These are phyloP conservation scores for Emericellopsis terricola DNA, from an alignment of 495 filamentous ascomycete species.

Conservation along the genomic window DNA sequence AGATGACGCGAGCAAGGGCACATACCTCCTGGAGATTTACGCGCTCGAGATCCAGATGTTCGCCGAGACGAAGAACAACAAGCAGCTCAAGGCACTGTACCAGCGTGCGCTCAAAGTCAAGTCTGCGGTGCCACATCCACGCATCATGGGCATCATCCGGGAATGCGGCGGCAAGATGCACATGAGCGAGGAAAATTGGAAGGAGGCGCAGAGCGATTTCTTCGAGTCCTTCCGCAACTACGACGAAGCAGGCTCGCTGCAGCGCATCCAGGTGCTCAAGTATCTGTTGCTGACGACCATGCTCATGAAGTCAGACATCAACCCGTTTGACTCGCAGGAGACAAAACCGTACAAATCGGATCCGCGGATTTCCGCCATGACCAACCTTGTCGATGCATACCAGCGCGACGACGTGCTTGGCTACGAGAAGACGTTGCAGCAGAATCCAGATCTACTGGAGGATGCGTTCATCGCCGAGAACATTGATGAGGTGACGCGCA, in stretches of 20 bases:
- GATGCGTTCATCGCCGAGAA: constrained; percentile 98
- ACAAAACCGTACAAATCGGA: constrained; percentile 98
- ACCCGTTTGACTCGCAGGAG: constrained; percentile 96
- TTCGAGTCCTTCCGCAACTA: constrained; percentile 99
- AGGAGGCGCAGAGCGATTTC: constrained; percentile 90
- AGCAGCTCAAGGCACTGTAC: constrained; percentile 85
- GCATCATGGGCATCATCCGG: constrained; percentile 97
- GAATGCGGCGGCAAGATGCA: constrained; percentile 99
- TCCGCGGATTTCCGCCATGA: constrained; percentile 90
- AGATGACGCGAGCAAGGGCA: constrained; percentile 91
- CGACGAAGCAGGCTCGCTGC: constrained; percentile 89
- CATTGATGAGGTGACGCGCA: constrained; percentile 96
- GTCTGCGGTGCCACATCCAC: constrained; percentile 91
- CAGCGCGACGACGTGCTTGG: constrained; percentile 86
- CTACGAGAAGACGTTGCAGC: constrained; percentile 75
- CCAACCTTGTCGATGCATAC: constrained; percentile 88
- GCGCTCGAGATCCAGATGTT: constrained; percentile 98
- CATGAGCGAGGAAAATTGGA: constrained; percentile 99
- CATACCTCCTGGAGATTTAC: constrained; percentile 89
- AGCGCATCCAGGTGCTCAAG: constrained; percentile 93
- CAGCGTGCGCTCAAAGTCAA: constrained; percentile 76
- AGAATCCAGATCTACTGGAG: constrained; percentile 72
- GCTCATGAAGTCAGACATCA: constrained; percentile 99
- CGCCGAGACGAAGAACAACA: constrained; percentile 90
- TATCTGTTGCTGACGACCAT: constrained; percentile 92